Percentiles rank a stretch among this genome's conserved stretches.
phyloP scores from a whole-genome alignment of 805 yeast genomes.

The Schizosaccharomyces lindneri region DNA sequence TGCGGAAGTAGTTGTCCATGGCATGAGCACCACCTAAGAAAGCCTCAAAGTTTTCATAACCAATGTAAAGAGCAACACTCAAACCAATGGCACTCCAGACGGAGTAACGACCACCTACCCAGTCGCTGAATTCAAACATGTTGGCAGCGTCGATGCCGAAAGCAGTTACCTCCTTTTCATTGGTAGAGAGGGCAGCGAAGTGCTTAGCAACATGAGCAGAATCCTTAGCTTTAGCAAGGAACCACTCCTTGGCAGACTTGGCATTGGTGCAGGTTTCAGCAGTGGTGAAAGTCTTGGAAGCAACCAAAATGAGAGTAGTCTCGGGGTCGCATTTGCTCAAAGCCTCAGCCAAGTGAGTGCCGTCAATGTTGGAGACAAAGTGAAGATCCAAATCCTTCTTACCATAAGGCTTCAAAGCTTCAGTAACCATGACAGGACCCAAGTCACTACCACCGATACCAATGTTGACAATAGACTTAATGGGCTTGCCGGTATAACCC shows the following conservation, averaged over 20 bases:
- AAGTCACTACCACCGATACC: slow-evolving; percentile 98
- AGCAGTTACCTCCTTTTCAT: slow-evolving; percentile 69
- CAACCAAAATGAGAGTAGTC: slow-evolving; percentile 48
- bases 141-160: slow-evolving; percentile 93
- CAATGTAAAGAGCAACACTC: slow-evolving; percentile 83
- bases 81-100: slow-evolving; percentile 98
- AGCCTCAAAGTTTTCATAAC: slow-evolving; percentile 75
- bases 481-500: slow-evolving; percentile 86
- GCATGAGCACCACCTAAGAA: slow-evolving; percentile 96
- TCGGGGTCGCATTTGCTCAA: slow-evolving; percentile 59
- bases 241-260: slow-evolving; percentile 85
- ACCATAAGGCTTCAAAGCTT: slow-evolving; percentile 80
- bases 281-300: slow-evolving; percentile 78
- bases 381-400: slow-evolving; percentile 40
- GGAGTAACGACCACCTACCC: slow-evolving; percentile 99
- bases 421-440: slow-evolving; percentile 98
- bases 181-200: slow-evolving; percentile 89
- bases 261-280: slow-evolving; percentile 97
- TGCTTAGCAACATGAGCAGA: slow-evolving; percentile 70
- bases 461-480: slow-evolving; percentile 84
- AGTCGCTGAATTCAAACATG: slow-evolving; percentile 94
- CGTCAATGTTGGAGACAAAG: slow-evolving; percentile 95
- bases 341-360: slow-evolving; percentile 87
- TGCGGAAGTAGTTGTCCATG: slow-evolving; percentile 68
- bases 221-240: slow-evolving; percentile 47